Base-by-base conservation (phyloP, 805 yeast genomes). In the Candida railenensis region DNA sequence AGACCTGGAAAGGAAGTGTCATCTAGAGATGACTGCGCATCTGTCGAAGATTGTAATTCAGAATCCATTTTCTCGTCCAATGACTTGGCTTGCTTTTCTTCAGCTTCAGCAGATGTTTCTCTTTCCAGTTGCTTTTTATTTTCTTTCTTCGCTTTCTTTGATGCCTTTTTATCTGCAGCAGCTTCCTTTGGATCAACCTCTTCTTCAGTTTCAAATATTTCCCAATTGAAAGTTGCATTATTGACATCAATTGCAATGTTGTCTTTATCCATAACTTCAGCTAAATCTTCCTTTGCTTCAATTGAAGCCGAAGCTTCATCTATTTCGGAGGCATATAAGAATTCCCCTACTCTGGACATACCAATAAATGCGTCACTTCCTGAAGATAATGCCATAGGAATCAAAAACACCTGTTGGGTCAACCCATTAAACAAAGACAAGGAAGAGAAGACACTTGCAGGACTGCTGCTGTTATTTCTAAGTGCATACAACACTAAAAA, bases 181-280 rank as follows among this genome's bases (percentile, higher is more conserved):
- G 43, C 52, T 36, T 61, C 42, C 64, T 74, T 60, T 70, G 77
- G 15, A 61, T 65, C 40, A 21, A 37, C 43, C 21, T 43, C 45
- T 3, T 50, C 57, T 3, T 50, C 58, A 12, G 48, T 49, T 16
- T 51, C 57, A 42, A 60, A 64, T 3, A 53, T 33, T 44, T 80
- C 86, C 96, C 96, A 89, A 47, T 75, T 74, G 56, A 88, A 89
- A 1, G 74, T 61, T 7, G 82, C 95, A 47, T 79, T 50, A 0
- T 58, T 54, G 9, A 86, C 67, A 18, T 61, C 61, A 39, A 89
- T 63, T 0, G 89, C 83, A 20, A 68, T 52, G 30, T 61, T 49
- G 4, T 52, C 48, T 46, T 53, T 62, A 11, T 59, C 47, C 14
- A 57, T 47, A 57, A 37, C 58, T 54, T 32, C 57, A 34, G 32